A percentile compares a stretch with the other conserved stretches of the same genome.
These are phyloP conservation scores for Withania somnifera DNA, from an alignment of 305 asterid species.

Conservation along the genomic window DNA sequence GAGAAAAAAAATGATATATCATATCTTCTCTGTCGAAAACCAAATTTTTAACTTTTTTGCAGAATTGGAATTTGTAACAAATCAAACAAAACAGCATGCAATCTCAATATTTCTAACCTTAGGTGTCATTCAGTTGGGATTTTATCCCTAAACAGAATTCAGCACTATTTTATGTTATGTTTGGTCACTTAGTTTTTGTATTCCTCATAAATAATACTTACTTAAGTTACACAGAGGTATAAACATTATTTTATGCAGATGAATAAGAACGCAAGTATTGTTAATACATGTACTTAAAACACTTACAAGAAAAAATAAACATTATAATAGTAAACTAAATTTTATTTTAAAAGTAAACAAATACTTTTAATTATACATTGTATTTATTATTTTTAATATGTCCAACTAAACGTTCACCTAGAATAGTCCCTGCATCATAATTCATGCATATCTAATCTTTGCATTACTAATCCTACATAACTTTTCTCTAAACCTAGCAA, in stretches of 20 bases:
- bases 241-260: too few species aligned
- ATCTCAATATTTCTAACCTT: too few species aligned
- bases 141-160: not conserved
- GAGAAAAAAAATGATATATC: too few species aligned
- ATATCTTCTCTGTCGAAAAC: too few species aligned
- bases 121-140: not conserved
- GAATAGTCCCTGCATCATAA: not conserved
- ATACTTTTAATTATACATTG: not conserved
- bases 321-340: not conserved
- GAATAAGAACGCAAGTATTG: not conserved
- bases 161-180: not conserved
- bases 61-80: too few species aligned
- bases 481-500: not conserved
- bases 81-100: too few species aligned
- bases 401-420: not conserved
- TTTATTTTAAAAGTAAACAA: not conserved
- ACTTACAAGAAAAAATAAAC: too few species aligned
- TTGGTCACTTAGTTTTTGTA: not conserved
- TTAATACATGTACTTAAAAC: not conserved
- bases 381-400: not conserved
- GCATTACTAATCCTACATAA: not conserved
- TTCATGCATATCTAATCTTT: not conserved
- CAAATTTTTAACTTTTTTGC: too few species aligned
- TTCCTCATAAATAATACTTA: not conserved
- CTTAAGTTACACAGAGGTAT: not conserved